Evolutionary conservation across 768 basidiomycete genomes (phyloP).

Genomic region (Aureoboletus auriporus): DNA sequence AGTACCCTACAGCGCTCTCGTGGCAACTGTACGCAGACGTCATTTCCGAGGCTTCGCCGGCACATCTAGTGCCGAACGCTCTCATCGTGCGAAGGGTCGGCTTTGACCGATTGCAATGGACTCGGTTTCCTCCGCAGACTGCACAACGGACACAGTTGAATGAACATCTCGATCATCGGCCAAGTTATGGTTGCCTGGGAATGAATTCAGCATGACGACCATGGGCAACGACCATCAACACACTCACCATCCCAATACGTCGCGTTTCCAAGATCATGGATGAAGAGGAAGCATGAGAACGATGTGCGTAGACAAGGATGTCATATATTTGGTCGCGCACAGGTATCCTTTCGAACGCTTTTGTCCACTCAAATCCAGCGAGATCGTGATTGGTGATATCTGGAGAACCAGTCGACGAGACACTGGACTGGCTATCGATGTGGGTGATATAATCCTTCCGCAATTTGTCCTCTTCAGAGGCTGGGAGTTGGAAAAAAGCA

Average conservation of each 20-base stretch:
- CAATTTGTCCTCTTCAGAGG: conserved; percentile 47
- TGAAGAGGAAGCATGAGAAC: conserved; percentile 50
- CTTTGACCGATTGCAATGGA: conserved; percentile 18
- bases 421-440: conserved; percentile 23
- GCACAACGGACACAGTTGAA: conserved; percentile 55
- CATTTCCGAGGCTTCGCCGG: not conserved
- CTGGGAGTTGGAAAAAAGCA: conserved; percentile 48
- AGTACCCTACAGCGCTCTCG: not conserved
- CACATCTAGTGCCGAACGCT: conserved; percentile 17
- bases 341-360: conserved; percentile 57
- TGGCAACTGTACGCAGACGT: not conserved
- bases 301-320: conserved; percentile 62
- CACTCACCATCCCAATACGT: conserved; percentile 57
- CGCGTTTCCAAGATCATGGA: conserved; percentile 55
- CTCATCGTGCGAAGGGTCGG: conserved; percentile 15
- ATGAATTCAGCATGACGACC: conserved; percentile 4
- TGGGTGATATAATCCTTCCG: conserved; percentile 44
- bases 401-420: conserved; percentile 7
- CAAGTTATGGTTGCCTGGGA: conserved; percentile 64
- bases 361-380: conserved; percentile 30
- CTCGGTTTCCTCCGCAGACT: conserved; percentile 38
- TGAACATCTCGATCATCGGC: conserved; percentile 71
- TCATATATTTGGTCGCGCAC: conserved; percentile 68
- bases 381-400: conserved; percentile 18
- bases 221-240: not conserved